These are phyloP conservation scores for Hortiboletus flavorubellus DNA, from an alignment of 768 basidiomycete species.

Conservation along the genomic window DNA sequence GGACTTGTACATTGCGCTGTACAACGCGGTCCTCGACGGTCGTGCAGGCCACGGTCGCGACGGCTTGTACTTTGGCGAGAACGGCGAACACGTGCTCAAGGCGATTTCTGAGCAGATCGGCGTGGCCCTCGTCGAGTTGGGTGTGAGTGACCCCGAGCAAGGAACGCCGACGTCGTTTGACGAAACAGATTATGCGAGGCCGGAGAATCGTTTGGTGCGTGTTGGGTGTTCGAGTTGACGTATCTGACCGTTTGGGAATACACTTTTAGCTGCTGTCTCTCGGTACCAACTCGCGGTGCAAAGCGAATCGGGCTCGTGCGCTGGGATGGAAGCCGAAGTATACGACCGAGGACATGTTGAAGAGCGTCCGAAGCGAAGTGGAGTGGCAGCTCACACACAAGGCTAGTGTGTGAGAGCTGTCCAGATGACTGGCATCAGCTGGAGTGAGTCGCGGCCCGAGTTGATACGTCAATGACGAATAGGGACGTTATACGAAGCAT, in stretches of 20 bases:
- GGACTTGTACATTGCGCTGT: slow-evolving; percentile 42
- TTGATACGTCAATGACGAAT: not conserved
- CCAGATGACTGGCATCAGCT: too few species aligned
- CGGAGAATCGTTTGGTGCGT: not conserved
- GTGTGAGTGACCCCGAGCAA: not conserved
- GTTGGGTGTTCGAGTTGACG: too few species aligned
- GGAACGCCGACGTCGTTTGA: slow-evolving; percentile 42
- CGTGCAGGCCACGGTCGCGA: slow-evolving; percentile 27
- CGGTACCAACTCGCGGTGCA: slow-evolving; percentile 20
- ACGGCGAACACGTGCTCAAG: slow-evolving; percentile 43
- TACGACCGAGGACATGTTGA: slow-evolving; percentile 23
- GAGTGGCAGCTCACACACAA: slow-evolving; percentile 5
- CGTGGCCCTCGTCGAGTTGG: slow-evolving; percentile 15
- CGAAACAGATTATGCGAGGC: slow-evolving; percentile 3
- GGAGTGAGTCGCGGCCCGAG: too few species aligned
- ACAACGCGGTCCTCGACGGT: slow-evolving; percentile 31
- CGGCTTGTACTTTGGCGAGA: slow-evolving; percentile 52
- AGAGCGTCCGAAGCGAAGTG: slow-evolving; percentile 11
- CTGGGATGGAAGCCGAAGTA: slow-evolving; percentile 27
- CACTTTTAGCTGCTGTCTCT: slow-evolving; percentile 1
- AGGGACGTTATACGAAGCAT: not conserved
- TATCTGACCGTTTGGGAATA: not conserved
- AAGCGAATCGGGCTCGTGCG: slow-evolving; percentile 6
- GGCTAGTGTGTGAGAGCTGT: not conserved
- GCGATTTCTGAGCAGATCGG: slow-evolving; percentile 40